Evolutionary conservation across 176 grass and related monocot species (phyloP).

Genomic region (Oryza coarctata): DNA sequence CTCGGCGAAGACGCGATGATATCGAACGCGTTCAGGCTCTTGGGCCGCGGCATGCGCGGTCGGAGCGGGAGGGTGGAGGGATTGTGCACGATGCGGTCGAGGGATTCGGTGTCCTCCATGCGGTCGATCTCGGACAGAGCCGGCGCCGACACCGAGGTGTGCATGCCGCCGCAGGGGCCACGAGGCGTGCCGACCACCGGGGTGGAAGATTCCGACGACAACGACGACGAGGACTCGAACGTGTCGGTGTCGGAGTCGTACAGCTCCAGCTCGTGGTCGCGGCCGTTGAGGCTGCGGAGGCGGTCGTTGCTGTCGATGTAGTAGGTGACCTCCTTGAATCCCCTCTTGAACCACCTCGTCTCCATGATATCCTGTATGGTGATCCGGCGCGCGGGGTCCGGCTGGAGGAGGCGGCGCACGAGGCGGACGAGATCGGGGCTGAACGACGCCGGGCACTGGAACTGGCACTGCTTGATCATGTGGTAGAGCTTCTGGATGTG

Average conservation of each 20-base stretch:
- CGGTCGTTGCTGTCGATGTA: conserved; percentile 56
- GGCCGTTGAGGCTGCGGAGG: conserved; percentile 25
- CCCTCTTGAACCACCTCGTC: conserved; percentile 55
- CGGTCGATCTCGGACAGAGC: conserved; percentile 20
- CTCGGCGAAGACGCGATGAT: conserved; percentile 58
- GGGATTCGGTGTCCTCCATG: background rate
- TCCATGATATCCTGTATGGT: conserved; percentile 54
- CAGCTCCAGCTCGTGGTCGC: conserved; percentile 5
- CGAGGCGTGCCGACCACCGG: background rate
- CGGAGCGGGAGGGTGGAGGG: background rate
- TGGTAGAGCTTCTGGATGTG: conserved; percentile 32
- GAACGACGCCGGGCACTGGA: conserved; percentile 44
- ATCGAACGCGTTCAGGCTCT: conserved; percentile 72
- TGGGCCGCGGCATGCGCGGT: conserved; percentile 30
- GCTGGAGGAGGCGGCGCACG: conserved; percentile 40
- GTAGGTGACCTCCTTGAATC: conserved; percentile 51
- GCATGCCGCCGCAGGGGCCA: conserved; percentile 17
- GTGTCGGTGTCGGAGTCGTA: conserved; percentile 15
- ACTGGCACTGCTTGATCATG: conserved; percentile 44
- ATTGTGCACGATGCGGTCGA: background rate
- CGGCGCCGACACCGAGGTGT: conserved; percentile 44
- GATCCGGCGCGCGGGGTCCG: conserved; percentile 32
- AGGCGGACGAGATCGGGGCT: conserved; percentile 33
- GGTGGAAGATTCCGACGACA: conserved; percentile 1
- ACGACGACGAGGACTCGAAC: background rate